Conservation (phyloP, 192 early-diverging fungal species). For the Backusella australiensis region DNA sequence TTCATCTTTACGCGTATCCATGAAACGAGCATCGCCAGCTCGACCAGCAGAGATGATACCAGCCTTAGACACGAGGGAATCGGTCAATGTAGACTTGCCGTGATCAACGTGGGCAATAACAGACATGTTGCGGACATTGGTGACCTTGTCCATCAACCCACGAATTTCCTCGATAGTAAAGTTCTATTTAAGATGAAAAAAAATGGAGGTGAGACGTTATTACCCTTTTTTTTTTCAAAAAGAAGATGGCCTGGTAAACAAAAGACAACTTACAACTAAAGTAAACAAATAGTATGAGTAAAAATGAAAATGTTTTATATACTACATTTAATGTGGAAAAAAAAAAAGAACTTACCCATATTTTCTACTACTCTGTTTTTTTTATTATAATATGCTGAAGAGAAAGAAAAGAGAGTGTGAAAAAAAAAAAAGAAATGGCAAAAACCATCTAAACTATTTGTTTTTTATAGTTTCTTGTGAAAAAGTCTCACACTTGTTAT, state of each 20-base stretch:
- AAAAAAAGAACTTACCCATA: neutral
- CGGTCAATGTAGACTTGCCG: constrained; percentile 95
- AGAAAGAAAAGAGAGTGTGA: constrained; percentile 1
- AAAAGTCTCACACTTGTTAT: neutral
- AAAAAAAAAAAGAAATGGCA: neutral
- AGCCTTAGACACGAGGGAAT: constrained; percentile 95
- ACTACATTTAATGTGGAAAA: neutral
- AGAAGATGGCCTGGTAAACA: neutral
- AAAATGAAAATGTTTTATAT: neutral
- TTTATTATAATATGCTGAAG: neutral
- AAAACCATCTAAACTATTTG: neutral
- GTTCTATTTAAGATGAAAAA: constrained; percentile 23
- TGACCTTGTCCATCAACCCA: constrained; percentile 51
- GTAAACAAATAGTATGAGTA: neutral
- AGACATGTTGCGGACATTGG: constrained; percentile 99
- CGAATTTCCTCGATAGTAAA: constrained; percentile 54
- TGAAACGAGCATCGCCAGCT: constrained; percentile 96
- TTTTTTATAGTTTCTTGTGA: neutral
- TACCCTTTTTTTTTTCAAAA: neutral
- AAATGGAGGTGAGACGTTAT: neutral
- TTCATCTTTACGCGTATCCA: constrained; percentile 95
- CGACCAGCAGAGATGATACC: constrained; percentile 97
- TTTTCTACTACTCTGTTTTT: constrained; percentile 1
- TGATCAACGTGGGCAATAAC: constrained; percentile 99
- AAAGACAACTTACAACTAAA: neutral